phyloP scores from a whole-genome alignment of 1,284 basidiomycete species.

The Irpex sp. region DNA sequence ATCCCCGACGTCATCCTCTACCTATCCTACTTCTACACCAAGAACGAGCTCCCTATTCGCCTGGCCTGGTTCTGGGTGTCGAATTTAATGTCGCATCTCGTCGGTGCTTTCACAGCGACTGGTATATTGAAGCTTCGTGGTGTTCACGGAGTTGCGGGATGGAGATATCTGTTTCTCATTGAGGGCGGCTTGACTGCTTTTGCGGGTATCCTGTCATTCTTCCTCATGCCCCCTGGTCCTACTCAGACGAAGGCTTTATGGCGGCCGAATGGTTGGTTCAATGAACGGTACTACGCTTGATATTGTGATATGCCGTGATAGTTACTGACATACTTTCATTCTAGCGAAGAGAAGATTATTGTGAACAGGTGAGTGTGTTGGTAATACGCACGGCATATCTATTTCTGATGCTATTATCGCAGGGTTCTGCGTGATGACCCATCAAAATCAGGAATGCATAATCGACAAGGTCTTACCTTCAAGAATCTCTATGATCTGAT shows the following conservation, averaged over 20 bases:
- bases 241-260: slow-evolving; percentile 68
- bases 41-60: slow-evolving; percentile 63
- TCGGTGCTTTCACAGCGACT: slow-evolving; percentile 62
- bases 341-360: slow-evolving; percentile 37
- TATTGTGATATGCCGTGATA: not conserved
- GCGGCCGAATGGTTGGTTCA: slow-evolving; percentile 72
- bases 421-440: slow-evolving; percentile 70
- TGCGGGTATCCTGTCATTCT: slow-evolving; percentile 60
- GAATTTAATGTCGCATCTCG: slow-evolving; percentile 47
- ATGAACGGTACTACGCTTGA: slow-evolving; percentile 27
- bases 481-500: slow-evolving; percentile 54
- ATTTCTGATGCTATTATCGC: slow-evolving; percentile 28
- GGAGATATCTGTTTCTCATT: slow-evolving; percentile 55
- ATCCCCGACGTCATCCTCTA: slow-evolving; percentile 66
- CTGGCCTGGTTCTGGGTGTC: slow-evolving; percentile 70
- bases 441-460: slow-evolving; percentile 75
- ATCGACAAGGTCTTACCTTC: slow-evolving; percentile 60
- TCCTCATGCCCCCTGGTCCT: slow-evolving; percentile 67
- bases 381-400: slow-evolving; percentile 16
- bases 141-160: slow-evolving; percentile 50
- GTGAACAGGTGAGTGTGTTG: slow-evolving; percentile 29
- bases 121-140: slow-evolving; percentile 52
- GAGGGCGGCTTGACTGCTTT: slow-evolving; percentile 51
- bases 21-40: slow-evolving; percentile 72
- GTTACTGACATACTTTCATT: not conserved